Percentiles rank a stretch among this genome's conserved stretches.
Conservation (phyloP, 2,329 filamentous ascomycete genomes). For the Akanthomyces dipterigenus region DNA sequence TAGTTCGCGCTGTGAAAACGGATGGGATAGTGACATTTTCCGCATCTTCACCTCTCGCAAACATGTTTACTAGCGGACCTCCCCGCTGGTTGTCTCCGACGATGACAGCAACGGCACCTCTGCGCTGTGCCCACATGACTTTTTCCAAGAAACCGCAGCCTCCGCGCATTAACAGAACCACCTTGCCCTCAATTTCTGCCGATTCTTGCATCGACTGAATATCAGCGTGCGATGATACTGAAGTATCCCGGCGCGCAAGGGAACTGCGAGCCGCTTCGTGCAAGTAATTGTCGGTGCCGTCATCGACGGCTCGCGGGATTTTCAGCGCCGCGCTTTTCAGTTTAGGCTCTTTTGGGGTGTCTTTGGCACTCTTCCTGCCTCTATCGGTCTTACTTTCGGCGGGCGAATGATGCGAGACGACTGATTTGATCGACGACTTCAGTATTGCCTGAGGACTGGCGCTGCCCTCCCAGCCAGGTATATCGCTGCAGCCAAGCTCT, state of each 20-base stretch:
- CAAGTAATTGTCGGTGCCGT: slow-evolving; percentile 81
- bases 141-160: slow-evolving; percentile 97
- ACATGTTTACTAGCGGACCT: slow-evolving; percentile 91
- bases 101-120: slow-evolving; percentile 83
- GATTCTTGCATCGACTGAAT: slow-evolving; percentile 88
- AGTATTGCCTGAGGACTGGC: slow-evolving; percentile 18
- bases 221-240: slow-evolving; percentile 62
- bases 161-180: slow-evolving; percentile 84
- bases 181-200: slow-evolving; percentile 87
- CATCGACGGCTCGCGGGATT: slow-evolving; percentile 37
- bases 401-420: neutral
- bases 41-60: slow-evolving; percentile 83
- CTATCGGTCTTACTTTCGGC: neutral
- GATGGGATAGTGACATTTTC: slow-evolving; percentile 92
- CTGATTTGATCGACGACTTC: slow-evolving; percentile 6
- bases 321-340: neutral
- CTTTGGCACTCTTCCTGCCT: neutral
- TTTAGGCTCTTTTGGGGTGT: neutral
- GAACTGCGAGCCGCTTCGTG: slow-evolving; percentile 44
- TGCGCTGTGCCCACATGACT: slow-evolving; percentile 90
- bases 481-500: slow-evolving; percentile 91
- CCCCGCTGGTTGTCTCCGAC: slow-evolving; percentile 90
- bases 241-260: slow-evolving; percentile 28
- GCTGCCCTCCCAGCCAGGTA: slow-evolving; percentile 75
- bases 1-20: slow-evolving; percentile 90